A percentile compares a stretch with the other conserved stretches of the same genome.
These are phyloP conservation scores for Xylaria sp. DNA, from an alignment of 2,329 filamentous ascomycete genomes.

Conservation along the genomic window DNA sequence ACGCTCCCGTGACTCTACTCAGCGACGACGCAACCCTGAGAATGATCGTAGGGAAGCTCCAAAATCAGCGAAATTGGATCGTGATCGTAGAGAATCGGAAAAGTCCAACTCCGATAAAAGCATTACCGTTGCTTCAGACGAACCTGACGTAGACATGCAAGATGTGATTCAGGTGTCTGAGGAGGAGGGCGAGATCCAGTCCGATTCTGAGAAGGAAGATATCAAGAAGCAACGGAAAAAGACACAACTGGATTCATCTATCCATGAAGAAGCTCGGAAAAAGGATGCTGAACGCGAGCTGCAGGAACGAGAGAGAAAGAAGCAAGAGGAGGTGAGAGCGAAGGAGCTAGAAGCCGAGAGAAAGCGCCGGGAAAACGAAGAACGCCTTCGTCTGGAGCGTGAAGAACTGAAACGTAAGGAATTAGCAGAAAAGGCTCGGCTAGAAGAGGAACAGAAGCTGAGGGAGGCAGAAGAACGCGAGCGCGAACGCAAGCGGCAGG, in stretches of 20 bases:
- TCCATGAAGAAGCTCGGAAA: constrained; percentile 37
- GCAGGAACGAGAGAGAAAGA: constrained; percentile 36
- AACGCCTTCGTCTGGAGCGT: constrained; percentile 30
- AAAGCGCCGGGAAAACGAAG: constrained; percentile 44
- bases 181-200: constrained; percentile 39
- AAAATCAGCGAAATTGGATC: constrained; percentile 48
- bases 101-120: constrained; percentile 54
- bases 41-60: constrained; percentile 45
- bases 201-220: constrained; percentile 46
- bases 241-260: constrained; percentile 25
- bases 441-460: constrained; percentile 45
- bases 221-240: constrained; percentile 45
- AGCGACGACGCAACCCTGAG: constrained; percentile 42
- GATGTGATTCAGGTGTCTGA: constrained; percentile 47
- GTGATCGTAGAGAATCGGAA: constrained; percentile 49
- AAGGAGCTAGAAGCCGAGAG: constrained; percentile 42
- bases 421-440: constrained; percentile 43
- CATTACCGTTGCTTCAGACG: constrained; percentile 64
- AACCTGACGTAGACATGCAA: constrained; percentile 61
- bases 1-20: constrained; percentile 49
- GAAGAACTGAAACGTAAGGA: constrained; percentile 38
- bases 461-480: constrained; percentile 44
- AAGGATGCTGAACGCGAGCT: constrained; percentile 40
- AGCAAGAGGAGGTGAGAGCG: constrained; percentile 39
- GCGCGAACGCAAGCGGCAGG: constrained; percentile 43